Evolutionary conservation across 2,329 filamentous ascomycete species (phyloP), one percentile per base, ranked within the genome.

Genomic region (Microsporum audouinii): DNA sequence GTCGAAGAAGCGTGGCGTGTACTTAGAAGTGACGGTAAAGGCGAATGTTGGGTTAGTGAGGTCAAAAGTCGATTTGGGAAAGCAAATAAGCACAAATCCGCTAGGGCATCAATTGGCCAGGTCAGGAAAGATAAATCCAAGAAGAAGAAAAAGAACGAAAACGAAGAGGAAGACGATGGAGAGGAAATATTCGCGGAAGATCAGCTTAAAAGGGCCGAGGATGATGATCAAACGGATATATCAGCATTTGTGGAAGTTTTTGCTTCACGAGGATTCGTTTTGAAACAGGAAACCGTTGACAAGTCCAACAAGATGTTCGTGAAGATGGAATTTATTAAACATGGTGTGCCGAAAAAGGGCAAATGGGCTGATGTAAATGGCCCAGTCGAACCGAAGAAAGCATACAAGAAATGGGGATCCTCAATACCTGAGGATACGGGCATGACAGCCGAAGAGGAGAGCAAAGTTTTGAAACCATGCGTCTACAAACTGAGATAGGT

Each of bases 281-380:
- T 96, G 34, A 87, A 88, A 67, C 83, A 84, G 82, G 67, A 81
- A 78, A 65, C 86, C 0, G 80, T 95, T 7, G 91, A 99, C 76
- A 77, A 95, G 69, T 83, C 82, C 61, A 99, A 99, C 77, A 95
- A 88, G 77, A 99, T 99, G 94, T 99, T 99, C 78, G 92, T 97
- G 67, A 89, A 88, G 77, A 92, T 99, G 90, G 85, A 88, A 68
- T 99, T 99, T 74, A 79, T 91, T 68, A 99, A 97, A 78, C 84
- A 82, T n/a, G 84, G 84, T 23, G 78, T 84, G 51, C 88, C 91
- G 0, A 80, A 80, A 1, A 87, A 85, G 71, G 91, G 91, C 29
- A 95, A 95, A 77, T 84, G 87, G 65, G 67, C 75, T 65, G 69
- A 49, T 23, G 31, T 58, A 34, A 55, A 49, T 39, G 45, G 38